phyloP scores from a whole-genome alignment of 2,329 filamentous ascomycete genomes.

The Lachnellula subtilissima region DNA sequence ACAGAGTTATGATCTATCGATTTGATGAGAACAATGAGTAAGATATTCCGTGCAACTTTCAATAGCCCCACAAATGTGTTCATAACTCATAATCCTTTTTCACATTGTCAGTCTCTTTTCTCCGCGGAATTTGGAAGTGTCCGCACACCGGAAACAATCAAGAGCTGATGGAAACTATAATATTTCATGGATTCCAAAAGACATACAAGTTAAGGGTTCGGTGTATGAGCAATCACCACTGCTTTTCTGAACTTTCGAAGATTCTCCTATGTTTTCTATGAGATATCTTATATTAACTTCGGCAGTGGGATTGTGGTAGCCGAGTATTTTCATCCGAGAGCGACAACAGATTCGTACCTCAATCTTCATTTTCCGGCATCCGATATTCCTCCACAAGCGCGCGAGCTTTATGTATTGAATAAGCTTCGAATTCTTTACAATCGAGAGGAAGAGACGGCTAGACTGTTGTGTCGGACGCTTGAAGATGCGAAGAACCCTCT shows the following conservation, averaged over 20 bases:
- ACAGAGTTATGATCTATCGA: slow-evolving; percentile 6
- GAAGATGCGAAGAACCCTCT: slow-evolving; percentile 69
- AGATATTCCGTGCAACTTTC: background rate
- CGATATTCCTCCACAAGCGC: slow-evolving; percentile 76
- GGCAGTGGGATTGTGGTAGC: slow-evolving; percentile 11
- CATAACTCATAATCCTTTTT: no score
- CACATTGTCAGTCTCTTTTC: no score
- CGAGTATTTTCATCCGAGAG: slow-evolving; percentile 5
- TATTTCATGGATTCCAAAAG: no score
- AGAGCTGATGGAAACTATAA: no score
- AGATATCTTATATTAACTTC: background rate
- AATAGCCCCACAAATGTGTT: no score
- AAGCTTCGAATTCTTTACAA: slow-evolving; percentile 83
- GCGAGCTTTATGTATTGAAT: slow-evolving; percentile 81
- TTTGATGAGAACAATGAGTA: slow-evolving; percentile 19
- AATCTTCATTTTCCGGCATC: slow-evolving; percentile 58
- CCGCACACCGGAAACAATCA: no score
- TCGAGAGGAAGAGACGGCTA: slow-evolving; percentile 69
- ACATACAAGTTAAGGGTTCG: no score
- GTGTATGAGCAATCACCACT: background rate
- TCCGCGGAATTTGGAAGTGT: no score
- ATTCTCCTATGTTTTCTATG: background rate
- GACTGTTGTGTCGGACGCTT: slow-evolving; percentile 70
- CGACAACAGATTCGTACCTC: slow-evolving; percentile 5
- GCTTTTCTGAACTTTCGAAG: background rate